Evolutionary conservation across 2,329 filamentous ascomycete genomes (phyloP).

Genomic region (Rutstroemia sydowiana): DNA sequence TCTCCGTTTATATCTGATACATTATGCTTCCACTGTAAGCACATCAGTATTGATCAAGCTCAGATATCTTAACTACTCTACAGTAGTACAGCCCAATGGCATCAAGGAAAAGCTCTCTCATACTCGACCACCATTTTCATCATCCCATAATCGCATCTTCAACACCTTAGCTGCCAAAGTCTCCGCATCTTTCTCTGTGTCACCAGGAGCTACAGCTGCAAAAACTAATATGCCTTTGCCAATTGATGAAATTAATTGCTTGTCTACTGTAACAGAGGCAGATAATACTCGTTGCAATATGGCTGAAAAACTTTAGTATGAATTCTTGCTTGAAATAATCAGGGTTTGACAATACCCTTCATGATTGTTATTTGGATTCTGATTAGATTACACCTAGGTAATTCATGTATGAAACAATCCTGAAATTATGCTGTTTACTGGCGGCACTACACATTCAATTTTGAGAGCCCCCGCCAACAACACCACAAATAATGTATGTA

Average conservation of each 20-base stretch:
- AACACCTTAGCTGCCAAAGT: constrained; percentile 76
- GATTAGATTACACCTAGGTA: not conserved
- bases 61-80: not conserved
- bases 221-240: constrained; percentile 85
- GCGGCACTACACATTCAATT: too few species aligned
- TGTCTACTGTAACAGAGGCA: constrained; percentile 91
- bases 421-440: too few species aligned
- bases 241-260: constrained; percentile 82
- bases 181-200: constrained; percentile 83
- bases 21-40: constrained; percentile 73
- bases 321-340: constrained; percentile 6
- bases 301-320: constrained; percentile 52
- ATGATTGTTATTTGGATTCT: constrained; percentile 13
- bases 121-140: constrained; percentile 28
- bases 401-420: not conserved
- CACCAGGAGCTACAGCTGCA: constrained; percentile 82
- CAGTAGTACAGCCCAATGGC: not conserved
- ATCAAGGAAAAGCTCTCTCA: constrained; percentile 6
- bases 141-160: constrained; percentile 80
- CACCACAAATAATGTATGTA: too few species aligned
- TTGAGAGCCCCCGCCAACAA: too few species aligned
- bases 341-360: constrained; percentile 30
- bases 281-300: constrained; percentile 91
- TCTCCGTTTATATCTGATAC: constrained; percentile 86
- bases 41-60: not conserved